phyloP scores from a whole-genome alignment of 306 rosid species.

The Ochetophila trinervis region DNA sequence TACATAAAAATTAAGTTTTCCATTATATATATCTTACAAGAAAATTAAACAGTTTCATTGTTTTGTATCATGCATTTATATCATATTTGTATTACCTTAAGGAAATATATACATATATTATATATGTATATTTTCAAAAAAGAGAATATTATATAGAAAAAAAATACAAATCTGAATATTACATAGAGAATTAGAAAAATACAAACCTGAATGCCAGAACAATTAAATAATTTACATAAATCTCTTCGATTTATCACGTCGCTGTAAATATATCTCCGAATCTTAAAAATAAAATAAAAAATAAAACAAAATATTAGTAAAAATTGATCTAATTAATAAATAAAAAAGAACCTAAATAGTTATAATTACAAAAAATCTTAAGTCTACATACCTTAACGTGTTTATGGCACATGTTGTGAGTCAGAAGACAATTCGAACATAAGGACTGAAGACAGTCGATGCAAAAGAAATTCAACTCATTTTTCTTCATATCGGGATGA shows the following conservation, averaged over 20 bases:
- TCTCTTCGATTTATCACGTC: conserved; percentile 33
- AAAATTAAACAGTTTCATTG: too few species aligned
- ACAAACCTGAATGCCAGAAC: conserved; percentile 36
- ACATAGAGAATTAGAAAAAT: too few species aligned
- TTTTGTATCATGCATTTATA: too few species aligned
- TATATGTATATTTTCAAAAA: too few species aligned
- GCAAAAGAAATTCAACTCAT: conserved; percentile 25
- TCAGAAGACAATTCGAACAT: conserved; percentile 23
- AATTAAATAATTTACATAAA: conserved; percentile 29
- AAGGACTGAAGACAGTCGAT: conserved; percentile 23
- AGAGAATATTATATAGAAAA: too few species aligned
- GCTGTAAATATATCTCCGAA: conserved; percentile 34
- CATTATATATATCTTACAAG: too few species aligned
- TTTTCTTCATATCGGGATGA: conserved; percentile 21
- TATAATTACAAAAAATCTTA: background rate
- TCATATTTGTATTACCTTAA: too few species aligned
- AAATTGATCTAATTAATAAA: background rate
- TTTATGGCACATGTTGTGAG: conserved; percentile 26
- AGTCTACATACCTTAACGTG: conserved; percentile 18
- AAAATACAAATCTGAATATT: too few species aligned
- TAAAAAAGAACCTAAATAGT: background rate
- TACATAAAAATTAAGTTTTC: too few species aligned
- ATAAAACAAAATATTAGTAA: background rate
- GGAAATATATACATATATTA: too few species aligned
- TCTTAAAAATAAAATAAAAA: background rate